phyloP scores from a whole-genome alignment of 23 red algal species.

The Gracilaria domingensis region DNA sequence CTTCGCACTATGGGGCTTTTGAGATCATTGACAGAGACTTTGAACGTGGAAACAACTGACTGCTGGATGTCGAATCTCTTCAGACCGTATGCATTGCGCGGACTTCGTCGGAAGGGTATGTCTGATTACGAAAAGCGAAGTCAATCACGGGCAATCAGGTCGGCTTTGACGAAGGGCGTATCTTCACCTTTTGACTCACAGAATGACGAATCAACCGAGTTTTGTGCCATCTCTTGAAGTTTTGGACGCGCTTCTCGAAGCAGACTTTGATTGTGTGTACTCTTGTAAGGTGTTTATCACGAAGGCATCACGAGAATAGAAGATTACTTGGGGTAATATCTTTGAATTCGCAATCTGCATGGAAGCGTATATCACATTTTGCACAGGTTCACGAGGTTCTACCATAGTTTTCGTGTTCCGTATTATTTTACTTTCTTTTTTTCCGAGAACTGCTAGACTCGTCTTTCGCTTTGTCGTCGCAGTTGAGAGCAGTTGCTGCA shows the following conservation, averaged over 20 bases:
- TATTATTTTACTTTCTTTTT: background rate
- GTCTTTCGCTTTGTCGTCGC: background rate
- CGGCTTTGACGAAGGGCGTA: slow-evolving; percentile 47
- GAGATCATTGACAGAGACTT: slow-evolving; percentile 63
- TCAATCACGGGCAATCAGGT: slow-evolving; percentile 20
- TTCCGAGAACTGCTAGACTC: background rate
- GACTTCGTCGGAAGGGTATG: slow-evolving; percentile 23
- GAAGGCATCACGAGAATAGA: background rate
- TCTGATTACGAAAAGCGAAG: slow-evolving; percentile 26
- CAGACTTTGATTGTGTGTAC: background rate
- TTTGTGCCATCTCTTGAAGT: slow-evolving; percentile 27
- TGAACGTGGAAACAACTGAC: slow-evolving; percentile 48
- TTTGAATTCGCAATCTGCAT: background rate
- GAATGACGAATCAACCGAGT: slow-evolving; percentile 20
- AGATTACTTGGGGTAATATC: background rate
- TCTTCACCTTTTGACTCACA: slow-evolving; percentile 50
- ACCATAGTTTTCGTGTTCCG: too few relatives aligned
- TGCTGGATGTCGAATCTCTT: slow-evolving; percentile 77
- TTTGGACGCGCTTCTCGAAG: background rate
- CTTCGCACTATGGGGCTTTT: slow-evolving; percentile 85
- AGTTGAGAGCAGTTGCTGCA: background rate
- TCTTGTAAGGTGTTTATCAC: background rate
- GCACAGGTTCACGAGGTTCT: background rate
- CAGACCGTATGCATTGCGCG: slow-evolving; percentile 69
- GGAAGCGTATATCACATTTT: background rate